Evolutionary conservation across 1,284 basidiomycete species (phyloP), one percentile per base, ranked within the genome.

Genomic region (Leccinum fuscescens): DNA sequence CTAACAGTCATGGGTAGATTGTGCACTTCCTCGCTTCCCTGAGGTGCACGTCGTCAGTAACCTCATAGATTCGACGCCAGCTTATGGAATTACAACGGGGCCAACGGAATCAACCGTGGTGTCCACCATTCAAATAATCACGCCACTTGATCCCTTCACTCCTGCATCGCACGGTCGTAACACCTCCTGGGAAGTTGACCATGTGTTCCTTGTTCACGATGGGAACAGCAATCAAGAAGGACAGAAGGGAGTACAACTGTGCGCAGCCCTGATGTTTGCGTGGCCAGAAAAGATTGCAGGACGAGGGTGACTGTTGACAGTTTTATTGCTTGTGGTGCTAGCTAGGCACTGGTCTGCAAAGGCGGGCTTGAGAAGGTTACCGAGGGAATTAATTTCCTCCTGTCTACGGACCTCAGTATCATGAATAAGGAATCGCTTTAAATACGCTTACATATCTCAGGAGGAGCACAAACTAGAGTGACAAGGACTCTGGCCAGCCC

Each of bases 181-280:
- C 20, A 46, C 44, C 17, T 48, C 55, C 27, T 54, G 56, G 20
- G 37, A 60, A 56, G 20, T 33, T 44, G 46, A 15, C 33, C 6
- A 35, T 37, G 42, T 33, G 56, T 64, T 66, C 55, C 57, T 62
- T 57, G 31, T 54, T 22, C 27, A 20, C 1, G 55, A 51, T 46
- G 60, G 24, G 49, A 59, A 64, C 39, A 64, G 37, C 48, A 49
- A 54, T 33, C 65, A 37, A 60, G 60, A 57, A 57, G 58, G 42
- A 33, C 31, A 27, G 42, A 62, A 37, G 58, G 31, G 14, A 37
- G 55, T 27, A 8, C 31, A 49, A 48, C 42, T 53, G n/a, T 57
- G 29, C 31, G 29, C 22, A 11, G 24, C 56, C 67, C 49, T 65
- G 62, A 37, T 51, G 11, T 42, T 57, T 52, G 58, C 42, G 42